Evolutionary conservation across 2,329 filamentous ascomycete genomes (phyloP).

Genomic region (Torrubiella hemipterigena): DNA sequence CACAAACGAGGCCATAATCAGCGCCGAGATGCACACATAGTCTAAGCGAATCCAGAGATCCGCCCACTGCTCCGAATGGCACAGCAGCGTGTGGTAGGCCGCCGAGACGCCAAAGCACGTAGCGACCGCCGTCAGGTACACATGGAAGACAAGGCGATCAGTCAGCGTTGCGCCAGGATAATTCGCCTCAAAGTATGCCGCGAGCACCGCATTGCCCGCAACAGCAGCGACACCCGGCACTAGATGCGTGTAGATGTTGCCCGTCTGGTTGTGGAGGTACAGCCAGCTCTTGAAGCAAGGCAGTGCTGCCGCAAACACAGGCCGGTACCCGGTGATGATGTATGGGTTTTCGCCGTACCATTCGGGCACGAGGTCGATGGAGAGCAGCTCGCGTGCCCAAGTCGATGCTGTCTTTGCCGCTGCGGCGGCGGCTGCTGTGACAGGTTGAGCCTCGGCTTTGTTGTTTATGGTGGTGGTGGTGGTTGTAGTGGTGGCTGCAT

Average conservation of each 20-base stretch:
- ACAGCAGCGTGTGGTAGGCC: conserved; percentile 25
- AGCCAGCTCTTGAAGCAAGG: conserved; percentile 25
- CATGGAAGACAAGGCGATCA: conserved; percentile 25
- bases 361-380: conserved; percentile 21
- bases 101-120: conserved; percentile 24
- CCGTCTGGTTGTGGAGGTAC: conserved; percentile 23
- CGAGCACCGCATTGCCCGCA: conserved; percentile 14
- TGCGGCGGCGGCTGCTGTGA: too few relatives aligned
- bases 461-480: too few relatives aligned
- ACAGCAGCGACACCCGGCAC: conserved; percentile 24
- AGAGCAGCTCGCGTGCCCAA: conserved; percentile 10
- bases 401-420: too few relatives aligned
- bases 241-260: conserved; percentile 24
- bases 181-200: conserved; percentile 11
- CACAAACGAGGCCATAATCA: conserved; percentile 24
- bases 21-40: conserved; percentile 23
- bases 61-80: conserved; percentile 21
- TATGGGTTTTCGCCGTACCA: conserved; percentile 30
- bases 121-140: conserved; percentile 23
- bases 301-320: conserved; percentile 21
- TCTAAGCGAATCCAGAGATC: conserved; percentile 25
- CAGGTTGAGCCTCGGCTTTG: too few relatives aligned
- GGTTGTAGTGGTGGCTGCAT: too few relatives aligned
- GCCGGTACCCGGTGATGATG: conserved; percentile 29
- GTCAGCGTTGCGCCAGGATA: conserved; percentile 19